Evolutionary conservation across 176 grass and related monocot species (phyloP).

Genomic region (Rhynchospora breviuscula): DNA sequence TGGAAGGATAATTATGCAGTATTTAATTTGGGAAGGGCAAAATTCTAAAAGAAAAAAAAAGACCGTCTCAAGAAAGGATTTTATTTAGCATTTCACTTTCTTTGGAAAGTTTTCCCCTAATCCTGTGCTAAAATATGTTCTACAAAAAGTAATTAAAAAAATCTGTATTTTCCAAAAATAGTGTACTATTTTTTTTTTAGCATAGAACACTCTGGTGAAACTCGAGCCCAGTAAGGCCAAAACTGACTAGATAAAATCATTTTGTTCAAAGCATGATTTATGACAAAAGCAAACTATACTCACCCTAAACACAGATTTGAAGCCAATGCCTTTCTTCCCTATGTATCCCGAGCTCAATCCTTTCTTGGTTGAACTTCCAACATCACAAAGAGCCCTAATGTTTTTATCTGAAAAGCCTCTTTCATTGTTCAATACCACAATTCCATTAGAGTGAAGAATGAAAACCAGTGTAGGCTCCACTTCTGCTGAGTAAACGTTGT

Average conservation of each 20-base stretch:
- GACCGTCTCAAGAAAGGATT: background rate
- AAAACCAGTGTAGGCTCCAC: slow-evolving; percentile 42
- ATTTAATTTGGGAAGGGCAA: background rate
- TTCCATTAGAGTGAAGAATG: slow-evolving; percentile 38
- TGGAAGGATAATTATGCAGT: background rate
- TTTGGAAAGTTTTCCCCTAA: background rate
- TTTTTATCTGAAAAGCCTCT: slow-evolving; percentile 36
- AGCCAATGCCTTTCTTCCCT: slow-evolving; percentile 43
- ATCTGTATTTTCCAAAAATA: background rate
- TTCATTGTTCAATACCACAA: slow-evolving; percentile 45
- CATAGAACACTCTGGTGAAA: background rate
- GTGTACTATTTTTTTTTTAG: background rate
- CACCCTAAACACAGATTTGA: slow-evolving; percentile 50
- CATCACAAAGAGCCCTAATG: slow-evolving; percentile 45
- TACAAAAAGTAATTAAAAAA: background rate
- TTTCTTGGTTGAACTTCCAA: slow-evolving; percentile 46
- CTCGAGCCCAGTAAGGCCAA: background rate
- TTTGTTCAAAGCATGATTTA: background rate
- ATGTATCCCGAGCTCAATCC: slow-evolving; percentile 42
- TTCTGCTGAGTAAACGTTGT: slow-evolving; percentile 27
- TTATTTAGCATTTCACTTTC: background rate
- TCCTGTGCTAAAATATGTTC: background rate
- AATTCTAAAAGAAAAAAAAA: background rate
- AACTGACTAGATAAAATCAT: background rate
- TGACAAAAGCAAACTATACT: slow-evolving; percentile 7